Evolutionary conservation across 208 protist species (phyloP).

Genomic region (Porcisia hertigi): DNA sequence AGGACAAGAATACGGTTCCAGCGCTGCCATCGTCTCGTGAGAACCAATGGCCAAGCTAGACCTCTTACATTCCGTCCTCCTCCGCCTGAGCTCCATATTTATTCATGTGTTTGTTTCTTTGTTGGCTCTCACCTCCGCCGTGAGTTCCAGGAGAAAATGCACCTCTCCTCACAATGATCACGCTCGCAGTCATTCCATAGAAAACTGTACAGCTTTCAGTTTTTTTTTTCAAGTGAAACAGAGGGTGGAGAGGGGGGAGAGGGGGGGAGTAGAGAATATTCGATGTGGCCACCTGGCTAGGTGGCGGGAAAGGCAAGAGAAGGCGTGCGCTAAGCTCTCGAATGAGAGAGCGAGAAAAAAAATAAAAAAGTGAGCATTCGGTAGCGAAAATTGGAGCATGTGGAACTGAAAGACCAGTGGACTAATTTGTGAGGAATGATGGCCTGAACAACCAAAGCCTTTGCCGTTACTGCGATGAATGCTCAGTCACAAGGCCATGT

Average conservation of each 20-base stretch:
- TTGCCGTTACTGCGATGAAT: no score
- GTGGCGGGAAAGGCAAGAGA: background rate
- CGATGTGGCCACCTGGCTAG: background rate
- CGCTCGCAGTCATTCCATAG: background rate
- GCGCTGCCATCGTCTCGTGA: background rate
- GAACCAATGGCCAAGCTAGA: background rate
- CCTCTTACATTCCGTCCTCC: background rate
- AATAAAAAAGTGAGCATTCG: no score
- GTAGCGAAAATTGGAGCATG: no score
- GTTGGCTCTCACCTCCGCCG: background rate
- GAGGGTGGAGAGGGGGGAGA: background rate
- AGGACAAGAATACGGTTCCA: no score
- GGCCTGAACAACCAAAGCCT: no score
- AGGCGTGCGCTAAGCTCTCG: background rate
- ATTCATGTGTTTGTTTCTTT: no score
- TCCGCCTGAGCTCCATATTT: background rate
- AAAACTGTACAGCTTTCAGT: background rate
- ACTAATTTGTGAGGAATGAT: no score
- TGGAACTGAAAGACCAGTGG: no score
- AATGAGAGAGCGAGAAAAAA: no score
- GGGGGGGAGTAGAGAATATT: background rate
- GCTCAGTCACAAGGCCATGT: no score
- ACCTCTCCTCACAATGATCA: background rate
- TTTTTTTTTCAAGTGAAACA: background rate
- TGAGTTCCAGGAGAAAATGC: background rate